Percentiles rank a stretch among this genome's conserved stretches.
Evolutionary conservation across 2,329 filamentous ascomycete genomes (phyloP).

Genomic region (Neonectria hederae): DNA sequence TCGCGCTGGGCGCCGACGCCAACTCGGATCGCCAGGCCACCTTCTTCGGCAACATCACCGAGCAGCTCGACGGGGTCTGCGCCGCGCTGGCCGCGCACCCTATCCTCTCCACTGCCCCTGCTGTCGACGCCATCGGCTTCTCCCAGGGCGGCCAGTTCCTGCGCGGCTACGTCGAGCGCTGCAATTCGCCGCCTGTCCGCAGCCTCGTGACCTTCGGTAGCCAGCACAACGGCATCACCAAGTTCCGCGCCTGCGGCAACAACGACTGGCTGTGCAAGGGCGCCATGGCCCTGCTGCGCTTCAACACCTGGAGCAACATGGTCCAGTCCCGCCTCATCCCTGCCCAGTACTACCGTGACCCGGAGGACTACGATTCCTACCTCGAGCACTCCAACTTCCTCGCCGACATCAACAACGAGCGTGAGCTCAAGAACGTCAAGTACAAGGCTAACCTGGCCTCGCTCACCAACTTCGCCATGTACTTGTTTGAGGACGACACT

Average conservation of each 20-base stretch:
- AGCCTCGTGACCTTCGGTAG: slow-evolving; percentile 89
- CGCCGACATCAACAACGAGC: slow-evolving; percentile 96
- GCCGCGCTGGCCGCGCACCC: slow-evolving; percentile 77
- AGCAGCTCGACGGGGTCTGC: slow-evolving; percentile 82
- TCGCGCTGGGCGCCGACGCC: slow-evolving; percentile 74
- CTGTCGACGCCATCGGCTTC: slow-evolving; percentile 92
- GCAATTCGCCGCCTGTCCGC: slow-evolving; percentile 77
- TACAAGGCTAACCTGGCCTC: slow-evolving; percentile 77
- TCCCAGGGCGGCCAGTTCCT: slow-evolving; percentile 96
- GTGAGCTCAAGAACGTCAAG: slow-evolving; percentile 72
- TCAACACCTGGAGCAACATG: slow-evolving; percentile 81
- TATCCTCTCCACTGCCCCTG: slow-evolving; percentile 82
- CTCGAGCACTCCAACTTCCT: slow-evolving; percentile 86
- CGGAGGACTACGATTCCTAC: slow-evolving; percentile 70
- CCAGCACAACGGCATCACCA: slow-evolving; percentile 90
- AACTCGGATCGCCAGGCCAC: slow-evolving; percentile 80
- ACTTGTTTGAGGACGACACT: slow-evolving; percentile 85
- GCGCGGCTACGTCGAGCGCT: slow-evolving; percentile 88
- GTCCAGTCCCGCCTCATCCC: slow-evolving; percentile 86
- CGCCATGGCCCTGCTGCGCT: slow-evolving; percentile 79
- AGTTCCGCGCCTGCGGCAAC: slow-evolving; percentile 78
- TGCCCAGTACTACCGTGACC: slow-evolving; percentile 92
- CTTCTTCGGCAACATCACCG: slow-evolving; percentile 89
- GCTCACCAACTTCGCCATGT: slow-evolving; percentile 86
- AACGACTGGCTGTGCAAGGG: slow-evolving; percentile 84